Conservation (phyloP, 495 filamentous ascomycete species). For the Penicillium bovifimosum region DNA sequence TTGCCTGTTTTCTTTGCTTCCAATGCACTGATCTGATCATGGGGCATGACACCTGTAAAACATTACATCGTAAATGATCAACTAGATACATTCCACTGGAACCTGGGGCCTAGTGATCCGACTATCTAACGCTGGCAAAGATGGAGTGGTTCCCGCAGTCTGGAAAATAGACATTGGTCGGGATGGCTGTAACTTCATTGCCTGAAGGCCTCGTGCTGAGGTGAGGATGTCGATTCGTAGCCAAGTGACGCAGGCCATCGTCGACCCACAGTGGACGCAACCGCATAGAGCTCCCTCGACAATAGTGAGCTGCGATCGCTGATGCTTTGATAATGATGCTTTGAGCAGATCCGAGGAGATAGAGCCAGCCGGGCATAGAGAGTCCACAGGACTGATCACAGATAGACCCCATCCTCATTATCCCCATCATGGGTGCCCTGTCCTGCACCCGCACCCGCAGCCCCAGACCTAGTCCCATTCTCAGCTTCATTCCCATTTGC, state of each 20-base stretch:
- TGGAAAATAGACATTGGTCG: background rate
- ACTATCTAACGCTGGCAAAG: background rate
- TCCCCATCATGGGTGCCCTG: constrained; percentile 21
- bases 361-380: background rate
- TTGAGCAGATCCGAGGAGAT: background rate
- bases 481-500: constrained; percentile 17
- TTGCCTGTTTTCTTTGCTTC: constrained; percentile 13
- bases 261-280: background rate
- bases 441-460: constrained; percentile 3
- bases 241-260: background rate
- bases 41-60: background rate
- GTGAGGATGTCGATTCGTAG: background rate
- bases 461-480: constrained; percentile 22
- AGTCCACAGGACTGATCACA: constrained; percentile 36
- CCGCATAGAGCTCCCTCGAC: background rate
- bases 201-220: background rate
- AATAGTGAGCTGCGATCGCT: background rate
- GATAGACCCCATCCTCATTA: constrained; percentile 58
- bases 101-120: background rate
- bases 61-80: background rate
- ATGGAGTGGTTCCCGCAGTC: background rate
- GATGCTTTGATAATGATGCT: background rate
- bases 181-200: background rate
- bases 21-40: constrained; percentile 4
- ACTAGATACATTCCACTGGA: background rate